phyloP scores from a whole-genome alignment of 176 grass and related monocot species.

The Metroxylon sagu region DNA sequence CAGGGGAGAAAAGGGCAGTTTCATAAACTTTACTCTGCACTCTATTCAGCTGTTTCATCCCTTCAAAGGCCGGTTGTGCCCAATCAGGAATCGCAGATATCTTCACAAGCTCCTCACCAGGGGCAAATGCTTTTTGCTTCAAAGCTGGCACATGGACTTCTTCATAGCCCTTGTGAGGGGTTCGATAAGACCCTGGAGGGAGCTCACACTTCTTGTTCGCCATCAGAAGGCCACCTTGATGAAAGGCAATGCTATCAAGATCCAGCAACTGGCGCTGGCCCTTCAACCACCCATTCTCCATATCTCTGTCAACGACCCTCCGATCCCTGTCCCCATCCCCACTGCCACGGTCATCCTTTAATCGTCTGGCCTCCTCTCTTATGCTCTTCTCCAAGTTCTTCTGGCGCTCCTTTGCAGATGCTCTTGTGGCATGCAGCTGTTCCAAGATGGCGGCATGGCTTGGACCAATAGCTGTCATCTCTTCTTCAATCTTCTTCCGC shows the following conservation, averaged over 20 bases:
- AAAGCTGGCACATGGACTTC: conserved; percentile 75
- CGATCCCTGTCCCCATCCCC: conserved; percentile 34
- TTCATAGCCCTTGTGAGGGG: conserved; percentile 76
- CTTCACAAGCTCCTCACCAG: conserved; percentile 75
- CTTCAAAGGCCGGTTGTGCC: conserved; percentile 61
- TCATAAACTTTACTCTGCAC: conserved; percentile 94
- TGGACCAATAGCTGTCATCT: conserved; percentile 50
- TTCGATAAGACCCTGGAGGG: conserved; percentile 60
- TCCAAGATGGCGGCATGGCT: conserved; percentile 56
- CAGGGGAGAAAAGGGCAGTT: conserved; percentile 63
- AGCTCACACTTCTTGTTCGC: conserved; percentile 84
- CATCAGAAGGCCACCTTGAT: conserved; percentile 88
- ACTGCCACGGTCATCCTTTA: conserved; percentile 49
- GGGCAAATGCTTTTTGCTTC: conserved; percentile 52
- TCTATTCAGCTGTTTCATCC: conserved; percentile 83
- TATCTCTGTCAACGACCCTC: conserved; percentile 49
- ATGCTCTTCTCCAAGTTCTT: conserved; percentile 92
- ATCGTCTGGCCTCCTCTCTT: conserved; percentile 81
- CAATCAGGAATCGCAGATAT: conserved; percentile 73
- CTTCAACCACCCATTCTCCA: conserved; percentile 78
- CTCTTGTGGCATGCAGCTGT: conserved; percentile 91
- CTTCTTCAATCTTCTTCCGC: conserved; percentile 76
- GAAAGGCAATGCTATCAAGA: conserved; percentile 76
- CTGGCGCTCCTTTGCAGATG: conserved; percentile 82
- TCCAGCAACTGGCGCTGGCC: conserved; percentile 81